A percentile compares a stretch with the other conserved stretches of the same genome.
Evolutionary conservation across 768 basidiomycete genomes (phyloP).

Genomic region (Clitopilus passeckerianus): DNA sequence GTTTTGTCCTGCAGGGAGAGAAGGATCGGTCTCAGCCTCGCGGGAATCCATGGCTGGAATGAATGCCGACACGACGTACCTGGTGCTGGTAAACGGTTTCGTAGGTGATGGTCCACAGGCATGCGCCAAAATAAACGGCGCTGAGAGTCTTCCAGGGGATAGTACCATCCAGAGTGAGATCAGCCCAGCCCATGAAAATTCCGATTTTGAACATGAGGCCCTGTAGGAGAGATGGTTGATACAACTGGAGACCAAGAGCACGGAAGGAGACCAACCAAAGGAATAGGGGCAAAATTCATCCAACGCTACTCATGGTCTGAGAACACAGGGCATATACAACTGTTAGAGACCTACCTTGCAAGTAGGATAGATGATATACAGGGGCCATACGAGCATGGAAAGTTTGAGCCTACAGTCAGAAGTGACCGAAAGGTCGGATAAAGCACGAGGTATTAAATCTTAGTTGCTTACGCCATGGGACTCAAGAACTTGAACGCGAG

Average conservation of each 20-base stretch:
- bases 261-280: slow-evolving; percentile 13
- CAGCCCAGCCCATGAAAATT: slow-evolving; percentile 26
- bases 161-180: slow-evolving; percentile 15
- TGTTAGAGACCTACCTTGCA: slow-evolving; percentile 19
- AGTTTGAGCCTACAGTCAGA: slow-evolving; percentile 12
- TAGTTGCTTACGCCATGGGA: slow-evolving; percentile 12
- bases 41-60: not conserved
- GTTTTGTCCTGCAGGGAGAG: slow-evolving; percentile 44
- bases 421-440: not conserved
- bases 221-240: slow-evolving; percentile 8
- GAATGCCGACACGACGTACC: slow-evolving; percentile 9
- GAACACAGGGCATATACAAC: not conserved
- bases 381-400: slow-evolving; percentile 22
- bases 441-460: not conserved
- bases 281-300: slow-evolving; percentile 23
- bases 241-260: not conserved
- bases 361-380: slow-evolving; percentile 27
- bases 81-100: slow-evolving; percentile 28
- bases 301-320: slow-evolving; percentile 15
- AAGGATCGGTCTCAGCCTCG: not conserved
- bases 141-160: slow-evolving; percentile 19
- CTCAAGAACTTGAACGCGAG: slow-evolving; percentile 15
- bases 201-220: slow-evolving; percentile 27
- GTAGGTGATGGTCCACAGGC: slow-evolving; percentile 25
- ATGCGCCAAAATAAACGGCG: slow-evolving; percentile 19